Evolutionary conservation across 805 yeast species (phyloP), one percentile per base, ranked within the genome.

Genomic region (Yarrowia sp.): DNA sequence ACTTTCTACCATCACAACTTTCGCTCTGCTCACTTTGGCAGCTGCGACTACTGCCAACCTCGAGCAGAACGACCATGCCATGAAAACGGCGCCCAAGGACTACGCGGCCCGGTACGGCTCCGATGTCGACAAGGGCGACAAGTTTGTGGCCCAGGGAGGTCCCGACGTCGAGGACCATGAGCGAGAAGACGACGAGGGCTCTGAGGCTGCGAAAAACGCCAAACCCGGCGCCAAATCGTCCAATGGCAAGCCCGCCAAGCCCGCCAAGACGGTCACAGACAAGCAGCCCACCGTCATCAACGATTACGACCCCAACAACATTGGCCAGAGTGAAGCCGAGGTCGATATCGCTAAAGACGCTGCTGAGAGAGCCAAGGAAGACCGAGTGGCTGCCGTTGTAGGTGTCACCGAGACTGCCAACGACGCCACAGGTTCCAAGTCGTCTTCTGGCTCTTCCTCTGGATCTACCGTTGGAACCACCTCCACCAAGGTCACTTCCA

Each of bases 231-330:
- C 46, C n/a, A 48, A 48, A 48, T 12, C 11, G 36, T 5, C 45
- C 40, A 55, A 9, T 16, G 55, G 19, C 5, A 65, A 59, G 42
- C 38, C 64, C 49, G 64, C 49, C 4, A 56, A 56, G 40, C 49
- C 64, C 26, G 65, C 36, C 35, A 59, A 59, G 14, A 45, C 41
- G n/a, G 65, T 59, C 12, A 59, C 72, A 41, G 72, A 73, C 61
- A 72, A 75, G 46, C 72, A 72, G 46, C 76, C 79, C 5, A 75
- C 73, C n/a, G 77, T 77, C 36, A 72, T 77, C 40, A 76, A 77
- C 70, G 81, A 78, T 69, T 78, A 77, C 67, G 79, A 78, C 69
- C 80, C 80, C 12, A 74, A 71, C 56, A 73, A 78, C 35, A 49
- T 63, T 63, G 67, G 56, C 16, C 67, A 63, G 48, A 49, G 56